A percentile compares a stretch with the other conserved stretches of the same genome.
Evolutionary conservation across 495 filamentous ascomycete genomes (phyloP).

Genomic region (Hamigera avellanea): DNA sequence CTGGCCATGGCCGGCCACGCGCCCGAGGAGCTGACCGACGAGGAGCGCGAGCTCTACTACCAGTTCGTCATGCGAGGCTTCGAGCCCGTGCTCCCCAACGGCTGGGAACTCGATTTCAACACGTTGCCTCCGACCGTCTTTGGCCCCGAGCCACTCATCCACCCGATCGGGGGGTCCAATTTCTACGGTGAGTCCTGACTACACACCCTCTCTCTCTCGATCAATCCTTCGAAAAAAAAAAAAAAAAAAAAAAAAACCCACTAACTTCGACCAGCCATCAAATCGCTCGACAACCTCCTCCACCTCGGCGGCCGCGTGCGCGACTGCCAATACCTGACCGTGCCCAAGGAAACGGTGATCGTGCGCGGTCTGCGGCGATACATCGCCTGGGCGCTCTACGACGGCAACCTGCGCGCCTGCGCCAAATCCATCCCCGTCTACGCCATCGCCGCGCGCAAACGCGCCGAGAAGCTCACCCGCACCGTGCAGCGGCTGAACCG

Average conservation of each 20-base stretch:
- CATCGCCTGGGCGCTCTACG: constrained; percentile 31
- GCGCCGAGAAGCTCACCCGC: constrained; percentile 15
- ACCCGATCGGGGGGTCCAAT: constrained; percentile 19
- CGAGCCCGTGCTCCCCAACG: constrained; percentile 42
- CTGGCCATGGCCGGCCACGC: constrained; percentile 15
- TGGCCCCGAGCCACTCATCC: constrained; percentile 33
- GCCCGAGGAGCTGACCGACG: constrained; percentile 22
- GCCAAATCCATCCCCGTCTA: constrained; percentile 17
- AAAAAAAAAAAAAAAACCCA: background rate
- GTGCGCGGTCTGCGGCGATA: constrained; percentile 22
- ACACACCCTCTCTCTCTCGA: background rate
- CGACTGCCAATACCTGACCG: constrained; percentile 19
- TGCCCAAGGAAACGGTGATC: constrained; percentile 19
- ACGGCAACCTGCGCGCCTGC: constrained; percentile 17
- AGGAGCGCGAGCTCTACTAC: constrained; percentile 43
- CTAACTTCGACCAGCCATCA: constrained; percentile 24
- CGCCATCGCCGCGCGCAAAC: constrained; percentile 17
- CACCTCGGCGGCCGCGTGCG: constrained; percentile 27
- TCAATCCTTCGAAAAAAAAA: background rate
- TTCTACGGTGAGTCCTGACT: constrained; percentile 22
- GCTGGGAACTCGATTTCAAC: constrained; percentile 49
- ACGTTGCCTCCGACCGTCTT: constrained; percentile 51
- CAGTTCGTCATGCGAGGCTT: constrained; percentile 46
- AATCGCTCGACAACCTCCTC: constrained; percentile 25
- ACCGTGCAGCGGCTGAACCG: constrained; percentile 16